Conservation (phyloP, 2,329 filamentous ascomycete genomes). For the Talaromyces sp. region DNA sequence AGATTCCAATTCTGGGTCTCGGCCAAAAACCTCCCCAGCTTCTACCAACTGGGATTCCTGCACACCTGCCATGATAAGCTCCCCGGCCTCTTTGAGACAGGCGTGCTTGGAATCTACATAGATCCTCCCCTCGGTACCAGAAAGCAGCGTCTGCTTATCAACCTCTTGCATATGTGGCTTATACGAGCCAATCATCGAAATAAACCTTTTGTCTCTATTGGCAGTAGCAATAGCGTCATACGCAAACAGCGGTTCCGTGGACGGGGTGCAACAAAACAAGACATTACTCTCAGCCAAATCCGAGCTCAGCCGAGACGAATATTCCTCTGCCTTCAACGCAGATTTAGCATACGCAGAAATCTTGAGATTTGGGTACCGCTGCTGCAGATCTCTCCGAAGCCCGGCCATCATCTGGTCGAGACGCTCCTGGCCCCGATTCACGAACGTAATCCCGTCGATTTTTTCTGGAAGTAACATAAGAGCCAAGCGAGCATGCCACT, state of each 20-base stretch:
- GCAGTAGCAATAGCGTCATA: conserved; percentile 15
- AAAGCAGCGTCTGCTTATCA: conserved; percentile 40
- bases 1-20: background rate
- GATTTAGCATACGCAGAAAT: conserved; percentile 29
- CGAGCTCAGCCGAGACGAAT: conserved; percentile 21
- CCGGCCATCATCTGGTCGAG: conserved; percentile 42
- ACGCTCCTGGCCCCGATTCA: conserved; percentile 63
- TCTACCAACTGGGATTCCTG: conserved; percentile 35
- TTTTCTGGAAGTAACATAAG: conserved; percentile 29
- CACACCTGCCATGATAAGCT: conserved; percentile 39
- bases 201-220: conserved; percentile 35
- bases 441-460: conserved; percentile 64
- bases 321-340: conserved; percentile 19
- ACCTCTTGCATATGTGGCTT: conserved; percentile 50
- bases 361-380: conserved; percentile 30
- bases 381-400: conserved; percentile 27
- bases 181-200: conserved; percentile 51
- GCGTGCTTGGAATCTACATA: conserved; percentile 57
- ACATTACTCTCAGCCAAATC: conserved; percentile 33
- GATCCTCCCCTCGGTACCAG: conserved; percentile 56
- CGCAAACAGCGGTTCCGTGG: conserved; percentile 39
- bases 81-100: conserved; percentile 43
- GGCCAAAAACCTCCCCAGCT: conserved; percentile 34
- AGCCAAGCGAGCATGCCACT: conserved; percentile 46
- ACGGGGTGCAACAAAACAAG: conserved; percentile 48